Base-by-base conservation (phyloP, 1,284 basidiomycete species). In the Gymnopus androsaceus region DNA sequence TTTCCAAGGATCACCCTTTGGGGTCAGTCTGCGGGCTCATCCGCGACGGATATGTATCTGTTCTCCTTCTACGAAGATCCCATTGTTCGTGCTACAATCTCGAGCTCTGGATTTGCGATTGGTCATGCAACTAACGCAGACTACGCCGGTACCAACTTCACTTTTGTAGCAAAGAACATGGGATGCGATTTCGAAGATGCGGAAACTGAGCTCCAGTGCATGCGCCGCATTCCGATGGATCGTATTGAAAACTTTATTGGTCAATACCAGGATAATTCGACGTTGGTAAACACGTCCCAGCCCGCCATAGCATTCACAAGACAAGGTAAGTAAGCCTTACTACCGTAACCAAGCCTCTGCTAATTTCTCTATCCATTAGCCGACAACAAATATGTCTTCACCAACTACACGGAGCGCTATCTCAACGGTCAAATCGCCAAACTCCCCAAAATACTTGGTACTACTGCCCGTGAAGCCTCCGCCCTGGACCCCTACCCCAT, bases 1-100 rank as follows among this genome's bases (percentile, higher is more conserved):
- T n/a, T n/a, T n/a, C n/a, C n/a, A n/a, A n/a, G n/a, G 33, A 48
- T 48, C 46, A 48, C 46, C 15, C 46, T 48, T 7, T 48, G 46
- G 46, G 46, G 46, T 23, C 46, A 48, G 27, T 48, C 46, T 12
- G 46, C 46, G 12, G 46, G 46, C 4, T 34, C 46, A 4, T 21
- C 31, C 36, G 31, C 31, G 19, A 48, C 46, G 31, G 46, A 48
- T 19, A 48, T 48, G 46, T 48, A 48, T 15, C 30, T 48, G 12
- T 48, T 34, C 21, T 25, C 46, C 11, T 48, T 34, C 19, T 36
- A 48, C 46, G 31, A 48, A 15, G 33, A 48, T 34, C 46, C 46
- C 25, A 48, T 48, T n/a, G 33, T 48, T 37, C 46, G 46, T 2
- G 46, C 46, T 21, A 23, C 46, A 3, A 48, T 48, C 14, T 48